Percentiles rank a stretch among this genome's conserved stretches.
phyloP scores from a whole-genome alignment of 2,329 filamentous ascomycete species.

The Fusarium vanettenii region DNA sequence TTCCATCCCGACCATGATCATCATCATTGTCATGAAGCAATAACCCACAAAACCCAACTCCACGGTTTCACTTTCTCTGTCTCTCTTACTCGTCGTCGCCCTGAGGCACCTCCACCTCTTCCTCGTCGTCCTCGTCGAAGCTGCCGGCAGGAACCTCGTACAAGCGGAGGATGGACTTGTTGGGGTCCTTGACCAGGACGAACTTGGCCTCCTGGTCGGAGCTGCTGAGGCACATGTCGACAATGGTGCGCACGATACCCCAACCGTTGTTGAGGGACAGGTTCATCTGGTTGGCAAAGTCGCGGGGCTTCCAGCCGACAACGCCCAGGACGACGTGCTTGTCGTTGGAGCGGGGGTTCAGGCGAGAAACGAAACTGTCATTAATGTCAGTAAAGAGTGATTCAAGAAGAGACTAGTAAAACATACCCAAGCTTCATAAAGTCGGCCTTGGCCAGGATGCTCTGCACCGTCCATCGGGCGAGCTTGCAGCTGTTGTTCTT shows the following conservation, averaged over 20 bases:
- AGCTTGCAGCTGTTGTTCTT: constrained; percentile 99
- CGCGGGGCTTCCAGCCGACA: constrained; percentile 95
- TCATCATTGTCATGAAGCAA: constrained; percentile 20
- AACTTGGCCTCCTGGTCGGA: constrained; percentile 85
- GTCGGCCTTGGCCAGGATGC: constrained; percentile 96
- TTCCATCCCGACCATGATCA: constrained; percentile 4
- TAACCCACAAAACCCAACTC: constrained; percentile 8
- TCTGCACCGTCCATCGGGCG: constrained; percentile 96
- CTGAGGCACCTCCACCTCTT: constrained; percentile 60
- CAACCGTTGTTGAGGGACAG: constrained; percentile 96
- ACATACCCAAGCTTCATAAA: constrained; percentile 96
- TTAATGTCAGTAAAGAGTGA: constrained; percentile 18
- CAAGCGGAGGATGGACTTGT: constrained; percentile 93
- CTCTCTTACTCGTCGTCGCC: constrained; percentile 33
- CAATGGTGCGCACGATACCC: constrained; percentile 98
- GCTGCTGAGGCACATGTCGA: constrained; percentile 88
- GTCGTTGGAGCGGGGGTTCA: constrained; percentile 91
- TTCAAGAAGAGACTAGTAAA: no score
- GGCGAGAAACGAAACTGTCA: constrained; percentile 89
- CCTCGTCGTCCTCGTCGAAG: constrained; percentile 90
- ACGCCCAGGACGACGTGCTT: constrained; percentile 97
- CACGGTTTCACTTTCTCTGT: neutral
- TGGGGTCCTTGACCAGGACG: constrained; percentile 88
- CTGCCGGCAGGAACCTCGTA: constrained; percentile 90
- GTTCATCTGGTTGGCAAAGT: constrained; percentile 99